Percentiles rank a stretch among this genome's conserved stretches.
Evolutionary conservation across 371 early-diverging fungal species (phyloP).

Genomic region (Mucor lusitanicus): DNA sequence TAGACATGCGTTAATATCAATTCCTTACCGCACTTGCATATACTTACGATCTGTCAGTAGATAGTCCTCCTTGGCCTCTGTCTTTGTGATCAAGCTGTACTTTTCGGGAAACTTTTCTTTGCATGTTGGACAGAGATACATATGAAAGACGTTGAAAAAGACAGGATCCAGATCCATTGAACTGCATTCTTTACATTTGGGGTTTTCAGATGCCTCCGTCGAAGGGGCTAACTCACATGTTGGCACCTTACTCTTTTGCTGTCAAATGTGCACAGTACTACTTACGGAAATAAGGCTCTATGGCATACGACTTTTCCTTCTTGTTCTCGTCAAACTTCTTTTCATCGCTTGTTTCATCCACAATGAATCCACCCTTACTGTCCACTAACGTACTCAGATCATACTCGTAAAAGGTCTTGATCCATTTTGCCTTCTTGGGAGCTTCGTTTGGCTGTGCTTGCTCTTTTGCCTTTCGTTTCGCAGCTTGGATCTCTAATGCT

Average conservation of each 20-base stretch:
- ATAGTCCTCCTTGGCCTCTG: slow-evolving; percentile 90
- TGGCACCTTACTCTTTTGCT: background rate
- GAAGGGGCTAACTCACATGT: slow-evolving; percentile 52
- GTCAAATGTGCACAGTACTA: background rate
- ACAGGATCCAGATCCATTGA: slow-evolving; percentile 78
- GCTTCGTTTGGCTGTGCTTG: background rate
- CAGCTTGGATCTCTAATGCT: slow-evolving; percentile 22
- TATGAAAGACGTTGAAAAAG: slow-evolving; percentile 69
- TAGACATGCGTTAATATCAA: slow-evolving; percentile 1
- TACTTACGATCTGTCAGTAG: slow-evolving; percentile 81
- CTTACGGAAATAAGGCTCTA: slow-evolving; percentile 57
- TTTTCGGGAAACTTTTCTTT: slow-evolving; percentile 76
- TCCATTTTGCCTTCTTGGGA: slow-evolving; percentile 23
- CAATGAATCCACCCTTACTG: slow-evolving; percentile 84
- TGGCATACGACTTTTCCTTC: slow-evolving; percentile 12
- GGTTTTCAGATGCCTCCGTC: slow-evolving; percentile 60
- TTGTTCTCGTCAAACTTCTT: slow-evolving; percentile 17
- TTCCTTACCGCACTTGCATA: background rate
- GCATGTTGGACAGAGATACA: slow-evolving; percentile 77
- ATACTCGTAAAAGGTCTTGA: slow-evolving; percentile 64
- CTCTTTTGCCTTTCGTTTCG: slow-evolving; percentile 13
- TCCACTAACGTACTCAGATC: slow-evolving; percentile 80
- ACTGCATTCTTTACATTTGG: slow-evolving; percentile 77
- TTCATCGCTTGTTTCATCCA: slow-evolving; percentile 51
- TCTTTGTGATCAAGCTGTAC: slow-evolving; percentile 92